Base-by-base conservation (phyloP, 768 basidiomycete species). In the Macrolepiota albuminosa region DNA sequence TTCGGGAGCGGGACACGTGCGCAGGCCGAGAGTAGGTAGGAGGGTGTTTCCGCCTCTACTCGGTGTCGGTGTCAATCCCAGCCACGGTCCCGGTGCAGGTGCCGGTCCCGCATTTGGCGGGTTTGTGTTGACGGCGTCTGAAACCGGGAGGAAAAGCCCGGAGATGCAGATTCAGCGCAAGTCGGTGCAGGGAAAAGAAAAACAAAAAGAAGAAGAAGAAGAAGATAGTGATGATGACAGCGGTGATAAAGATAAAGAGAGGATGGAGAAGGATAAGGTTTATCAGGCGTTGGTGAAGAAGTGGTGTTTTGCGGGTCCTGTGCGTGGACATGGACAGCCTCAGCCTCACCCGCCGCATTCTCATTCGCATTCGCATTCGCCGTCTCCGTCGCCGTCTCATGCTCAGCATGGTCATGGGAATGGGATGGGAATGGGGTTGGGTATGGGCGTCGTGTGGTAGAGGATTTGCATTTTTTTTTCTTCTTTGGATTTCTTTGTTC, bases 241-340 rank as follows among this genome's bases (percentile, higher is more conserved):
- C 0, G 21, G 34, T n/a, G 26, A 21, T 4, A 26, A 13, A 7
- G 11, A 21, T n/a, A 40, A 31, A 6, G 24, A 29, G 2, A 36
- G 26, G 6, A 50, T 14, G 9, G 54, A 60, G 2, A 42, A 49
- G 0, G 77, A 75, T 21, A 70, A 71, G 10, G 61, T 76, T 16
- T 87, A 87, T 65, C 79, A 86, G 56, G 84, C 84, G 26, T 83
- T 88, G 60, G 81, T 88, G 53, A 66, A 74, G 57, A 81, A 85
- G 68, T 88, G 87, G 87, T 88, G 87, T 69, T 88, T 88, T 70
- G 85, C 84, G 8, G 21, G 34, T 1, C 50, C 50, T 14, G 37
- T 21, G 9, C 36, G 9, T 4, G 46, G 24, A 3, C 46, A 29
- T 24, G 26, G 0, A 2, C 47, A 48, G 43, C 21, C 21, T 21